A percentile compares a stretch with the other conserved stretches of the same genome.
Conservation (phyloP, 2,329 filamentous ascomycete species). For the Cercospora janseana region DNA sequence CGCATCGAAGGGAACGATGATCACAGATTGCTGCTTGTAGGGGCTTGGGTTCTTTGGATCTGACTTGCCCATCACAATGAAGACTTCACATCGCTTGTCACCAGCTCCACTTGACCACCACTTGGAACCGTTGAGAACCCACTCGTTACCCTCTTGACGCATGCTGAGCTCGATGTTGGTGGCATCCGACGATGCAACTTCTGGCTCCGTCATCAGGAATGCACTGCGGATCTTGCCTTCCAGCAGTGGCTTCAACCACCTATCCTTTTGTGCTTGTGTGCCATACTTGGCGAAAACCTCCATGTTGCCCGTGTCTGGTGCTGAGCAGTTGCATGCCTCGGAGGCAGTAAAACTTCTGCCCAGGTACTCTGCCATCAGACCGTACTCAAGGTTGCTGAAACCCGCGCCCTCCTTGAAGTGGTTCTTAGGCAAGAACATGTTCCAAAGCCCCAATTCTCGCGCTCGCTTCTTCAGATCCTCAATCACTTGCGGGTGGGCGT, state of each 20-base stretch:
- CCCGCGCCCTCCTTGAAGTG: conserved; percentile 95
- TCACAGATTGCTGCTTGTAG: conserved; percentile 90
- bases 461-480: conserved; percentile 89
- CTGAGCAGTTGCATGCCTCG: conserved; percentile 74
- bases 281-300: conserved; percentile 55
- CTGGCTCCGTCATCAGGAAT: conserved; percentile 48
- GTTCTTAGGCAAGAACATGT: conserved; percentile 93
- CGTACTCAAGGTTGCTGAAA: conserved; percentile 94
- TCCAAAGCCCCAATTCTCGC: conserved; percentile 83
- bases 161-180: conserved; percentile 65
- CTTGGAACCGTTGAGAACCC: conserved; percentile 95
- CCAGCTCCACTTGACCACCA: conserved; percentile 98
- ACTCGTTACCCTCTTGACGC: conserved; percentile 77
- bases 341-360: conserved; percentile 81
- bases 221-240: conserved; percentile 51
- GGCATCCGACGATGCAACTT: conserved; percentile 51
- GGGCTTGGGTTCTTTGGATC: conserved; percentile 70
- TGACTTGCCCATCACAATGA: conserved; percentile 95
- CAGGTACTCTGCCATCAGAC: conserved; percentile 93
- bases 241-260: conserved; percentile 51
- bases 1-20: conserved; percentile 77
- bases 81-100: conserved; percentile 85
- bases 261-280: conserved; percentile 50
- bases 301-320: conserved; percentile 53
- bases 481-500: conserved; percentile 72